A percentile compares a stretch with the other conserved stretches of the same genome.
phyloP scores from a whole-genome alignment of 164 flowering plant species.

The Malania oleifera region DNA sequence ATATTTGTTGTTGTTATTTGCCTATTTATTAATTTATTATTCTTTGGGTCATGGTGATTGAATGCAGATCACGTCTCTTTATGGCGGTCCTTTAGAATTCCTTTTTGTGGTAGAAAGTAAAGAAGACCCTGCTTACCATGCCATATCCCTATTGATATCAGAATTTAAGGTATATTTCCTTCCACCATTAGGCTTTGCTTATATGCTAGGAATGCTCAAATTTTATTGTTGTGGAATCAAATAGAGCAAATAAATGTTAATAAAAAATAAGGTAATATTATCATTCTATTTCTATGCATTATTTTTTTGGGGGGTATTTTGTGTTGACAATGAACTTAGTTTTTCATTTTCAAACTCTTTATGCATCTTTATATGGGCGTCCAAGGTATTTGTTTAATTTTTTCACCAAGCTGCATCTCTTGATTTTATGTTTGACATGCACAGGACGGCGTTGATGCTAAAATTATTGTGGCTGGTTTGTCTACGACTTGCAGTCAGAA shows the following conservation, averaged over 20 bases:
- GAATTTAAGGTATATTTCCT: slow-evolving; percentile 51
- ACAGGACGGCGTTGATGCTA: slow-evolving; percentile 78
- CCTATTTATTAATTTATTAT: not conserved
- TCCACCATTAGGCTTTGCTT: not conserved
- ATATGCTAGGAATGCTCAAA: not conserved
- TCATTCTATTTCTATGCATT: too few species aligned
- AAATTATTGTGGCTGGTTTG: slow-evolving; percentile 74
- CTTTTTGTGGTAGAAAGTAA: slow-evolving; percentile 88
- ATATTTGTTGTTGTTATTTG: not conserved
- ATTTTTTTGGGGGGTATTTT: too few species aligned
- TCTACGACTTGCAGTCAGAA: slow-evolving; percentile 99
- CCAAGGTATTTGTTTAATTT: not conserved
- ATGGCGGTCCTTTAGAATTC: slow-evolving; percentile 93
- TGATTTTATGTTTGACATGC: slow-evolving; percentile 14
- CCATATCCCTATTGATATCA: slow-evolving; percentile 49
- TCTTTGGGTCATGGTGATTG: not conserved
- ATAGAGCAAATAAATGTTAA: too few species aligned
- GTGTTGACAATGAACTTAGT: too few species aligned
- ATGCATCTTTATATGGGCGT: not conserved
- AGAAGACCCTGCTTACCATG: slow-evolving; percentile 92
- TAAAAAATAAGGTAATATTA: too few species aligned
- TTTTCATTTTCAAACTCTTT: not conserved
- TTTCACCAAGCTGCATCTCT: slow-evolving; percentile 1
- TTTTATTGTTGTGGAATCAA: too few species aligned
- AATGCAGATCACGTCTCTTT: slow-evolving; percentile 84